These are phyloP conservation scores for Linum trigynum DNA, from an alignment of 345 rosid genomes.

Conservation along the genomic window DNA sequence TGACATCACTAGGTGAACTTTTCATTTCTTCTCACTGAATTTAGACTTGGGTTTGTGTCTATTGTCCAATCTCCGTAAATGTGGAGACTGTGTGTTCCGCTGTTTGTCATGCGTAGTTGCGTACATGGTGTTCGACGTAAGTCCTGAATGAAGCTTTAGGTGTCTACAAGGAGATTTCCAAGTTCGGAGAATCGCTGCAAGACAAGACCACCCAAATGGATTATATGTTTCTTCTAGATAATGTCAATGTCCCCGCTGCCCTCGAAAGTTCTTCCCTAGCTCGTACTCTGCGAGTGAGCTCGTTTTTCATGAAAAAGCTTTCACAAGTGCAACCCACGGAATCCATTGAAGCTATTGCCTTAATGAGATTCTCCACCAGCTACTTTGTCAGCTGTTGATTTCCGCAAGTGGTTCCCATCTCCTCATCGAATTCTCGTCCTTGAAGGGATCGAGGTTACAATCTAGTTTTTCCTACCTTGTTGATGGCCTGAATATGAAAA, in stretches of 20 bases:
- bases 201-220: conserved; percentile 35
- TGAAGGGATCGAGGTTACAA: conserved; percentile 72
- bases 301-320: conserved; percentile 72
- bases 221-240: conserved; percentile 55
- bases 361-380: conserved; percentile 62
- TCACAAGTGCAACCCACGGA: conserved; percentile 70
- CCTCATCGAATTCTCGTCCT: conserved; percentile 67
- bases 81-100: not conserved
- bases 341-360: conserved; percentile 66
- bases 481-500: not conserved
- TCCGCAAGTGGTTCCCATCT: conserved; percentile 52
- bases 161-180: conserved; percentile 38
- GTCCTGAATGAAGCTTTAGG: not conserved
- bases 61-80: not conserved
- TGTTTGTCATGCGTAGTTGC: not conserved
- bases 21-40: not conserved
- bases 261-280: conserved; percentile 23
- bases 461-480: not conserved
- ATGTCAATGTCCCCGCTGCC: conserved; percentile 42
- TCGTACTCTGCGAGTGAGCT: conserved; percentile 40
- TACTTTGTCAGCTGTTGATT: conserved; percentile 33
- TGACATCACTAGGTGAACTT: not conserved
- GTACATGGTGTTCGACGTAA: not conserved
- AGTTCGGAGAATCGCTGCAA: conserved; percentile 33
- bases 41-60: not conserved